Conservation (phyloP, 1,284 basidiomycete species). For the Mycosarcoma mackinlayi region DNA sequence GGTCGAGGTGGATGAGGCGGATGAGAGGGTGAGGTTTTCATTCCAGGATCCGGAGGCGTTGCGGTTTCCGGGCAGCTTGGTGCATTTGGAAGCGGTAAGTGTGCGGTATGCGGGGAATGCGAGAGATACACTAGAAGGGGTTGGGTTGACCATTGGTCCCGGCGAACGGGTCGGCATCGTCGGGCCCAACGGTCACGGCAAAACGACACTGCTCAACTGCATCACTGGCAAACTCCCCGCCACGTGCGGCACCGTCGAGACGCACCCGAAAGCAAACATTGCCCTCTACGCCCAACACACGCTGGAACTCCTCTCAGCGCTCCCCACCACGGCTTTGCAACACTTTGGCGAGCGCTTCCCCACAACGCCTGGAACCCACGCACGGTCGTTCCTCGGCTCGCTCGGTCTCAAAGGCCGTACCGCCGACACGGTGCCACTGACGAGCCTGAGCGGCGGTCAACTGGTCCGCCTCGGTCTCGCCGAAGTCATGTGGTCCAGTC, state of each 20-base stretch:
- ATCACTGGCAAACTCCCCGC: slow-evolving; percentile 73
- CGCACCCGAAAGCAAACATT: slow-evolving; percentile 74
- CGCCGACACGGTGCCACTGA: slow-evolving; percentile 47
- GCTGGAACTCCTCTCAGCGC: slow-evolving; percentile 62
- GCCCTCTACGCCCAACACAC: slow-evolving; percentile 71
- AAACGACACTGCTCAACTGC: slow-evolving; percentile 69
- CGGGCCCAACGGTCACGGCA: slow-evolving; percentile 70
- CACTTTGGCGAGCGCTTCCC: slow-evolving; percentile 67
- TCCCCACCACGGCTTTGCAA: slow-evolving; percentile 68
- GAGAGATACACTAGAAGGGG: slow-evolving; percentile 71
- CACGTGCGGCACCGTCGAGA: slow-evolving; percentile 73
- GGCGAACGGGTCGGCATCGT: slow-evolving; percentile 75
- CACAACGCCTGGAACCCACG: slow-evolving; percentile 50
- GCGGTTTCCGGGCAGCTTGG: slow-evolving; percentile 72
- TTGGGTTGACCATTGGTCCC: slow-evolving; percentile 74
- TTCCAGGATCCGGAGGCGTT: slow-evolving; percentile 73
- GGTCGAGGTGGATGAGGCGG: slow-evolving; percentile 72
- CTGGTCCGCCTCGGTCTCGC: slow-evolving; percentile 68
- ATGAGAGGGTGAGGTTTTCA: slow-evolving; percentile 71
- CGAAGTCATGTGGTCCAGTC: slow-evolving; percentile 52
- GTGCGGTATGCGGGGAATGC: slow-evolving; percentile 70
- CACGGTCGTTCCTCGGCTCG: slow-evolving; percentile 69
- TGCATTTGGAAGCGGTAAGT: slow-evolving; percentile 72
- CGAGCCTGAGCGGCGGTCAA: slow-evolving; percentile 72
- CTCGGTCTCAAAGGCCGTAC: slow-evolving; percentile 66